These are phyloP conservation scores for Umbelopsis vinacea DNA, from an alignment of 192 early-diverging fungal genomes.

Conservation along the genomic window DNA sequence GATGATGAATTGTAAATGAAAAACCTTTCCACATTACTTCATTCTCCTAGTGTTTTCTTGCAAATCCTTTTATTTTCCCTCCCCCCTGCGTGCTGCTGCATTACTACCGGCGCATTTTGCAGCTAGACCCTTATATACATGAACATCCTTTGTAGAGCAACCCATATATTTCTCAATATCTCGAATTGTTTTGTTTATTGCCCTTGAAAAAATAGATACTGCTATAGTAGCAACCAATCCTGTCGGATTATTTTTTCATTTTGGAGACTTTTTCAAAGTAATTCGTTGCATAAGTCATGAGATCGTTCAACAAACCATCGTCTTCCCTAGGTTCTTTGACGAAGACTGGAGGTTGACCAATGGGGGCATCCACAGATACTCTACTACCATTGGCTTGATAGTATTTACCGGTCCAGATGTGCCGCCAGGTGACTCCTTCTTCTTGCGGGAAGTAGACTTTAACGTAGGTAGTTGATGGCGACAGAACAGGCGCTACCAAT, in stretches of 20 bases:
- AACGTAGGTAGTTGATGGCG: constrained; percentile 31
- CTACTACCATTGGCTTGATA: constrained; percentile 37
- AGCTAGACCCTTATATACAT: constrained; percentile 8
- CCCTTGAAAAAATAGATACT: constrained; percentile 11
- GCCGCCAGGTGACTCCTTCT: constrained; percentile 32
- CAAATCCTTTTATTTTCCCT: neutral
- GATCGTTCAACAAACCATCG: constrained; percentile 26
- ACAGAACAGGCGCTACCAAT: constrained; percentile 41
- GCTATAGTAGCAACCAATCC: neutral
- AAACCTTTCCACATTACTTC: neutral
- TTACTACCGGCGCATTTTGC: neutral
- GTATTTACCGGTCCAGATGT: constrained; percentile 42
- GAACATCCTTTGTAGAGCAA: constrained; percentile 5
- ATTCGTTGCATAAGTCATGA: constrained; percentile 29
- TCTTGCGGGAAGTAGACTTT: constrained; percentile 48
- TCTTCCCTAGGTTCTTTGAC: constrained; percentile 43
- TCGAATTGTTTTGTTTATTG: neutral
- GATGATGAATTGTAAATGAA: constrained; percentile 20
- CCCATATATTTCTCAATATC: neutral
- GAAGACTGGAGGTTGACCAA: constrained; percentile 44
- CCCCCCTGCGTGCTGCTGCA: neutral
- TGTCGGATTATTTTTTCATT: neutral
- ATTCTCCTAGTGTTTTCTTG: neutral
- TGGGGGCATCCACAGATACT: constrained; percentile 36
- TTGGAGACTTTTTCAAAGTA: constrained; percentile 19